A percentile compares a stretch with the other conserved stretches of the same genome.
Conservation (phyloP, 176 grass and related monocot genomes). For the Triticum timopheevii region DNA sequence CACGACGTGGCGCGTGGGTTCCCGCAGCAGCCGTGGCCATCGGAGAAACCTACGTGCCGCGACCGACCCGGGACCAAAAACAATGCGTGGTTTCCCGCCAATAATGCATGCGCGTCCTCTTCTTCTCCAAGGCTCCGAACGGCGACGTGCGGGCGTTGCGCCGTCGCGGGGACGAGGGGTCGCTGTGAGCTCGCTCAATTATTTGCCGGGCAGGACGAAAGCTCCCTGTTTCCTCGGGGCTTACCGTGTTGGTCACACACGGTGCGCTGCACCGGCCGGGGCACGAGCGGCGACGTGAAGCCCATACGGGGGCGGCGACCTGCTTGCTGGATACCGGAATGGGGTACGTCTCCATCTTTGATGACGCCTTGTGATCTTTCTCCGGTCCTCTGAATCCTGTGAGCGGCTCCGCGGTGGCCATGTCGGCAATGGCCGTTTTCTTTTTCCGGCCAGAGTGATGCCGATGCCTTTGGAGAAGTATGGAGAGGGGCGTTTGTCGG, state of each 20-base stretch:
- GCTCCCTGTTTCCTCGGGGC: background rate
- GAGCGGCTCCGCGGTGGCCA: background rate
- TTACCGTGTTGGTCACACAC: background rate
- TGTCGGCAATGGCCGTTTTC: background rate
- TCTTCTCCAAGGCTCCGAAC: background rate
- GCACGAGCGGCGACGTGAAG: background rate
- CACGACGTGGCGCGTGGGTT: background rate
- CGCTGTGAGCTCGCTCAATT: conserved; percentile 1
- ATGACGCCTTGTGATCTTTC: background rate
- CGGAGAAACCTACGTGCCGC: background rate
- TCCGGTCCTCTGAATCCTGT: background rate
- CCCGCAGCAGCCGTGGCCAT: background rate
- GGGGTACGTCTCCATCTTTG: background rate
- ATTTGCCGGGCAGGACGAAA: background rate
- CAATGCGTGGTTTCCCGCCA: background rate
- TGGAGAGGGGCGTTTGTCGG: background rate
- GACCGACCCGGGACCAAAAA: background rate
- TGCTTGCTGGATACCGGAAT: background rate
- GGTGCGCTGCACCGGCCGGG: background rate
- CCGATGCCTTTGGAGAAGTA: background rate
- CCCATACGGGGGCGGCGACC: background rate
- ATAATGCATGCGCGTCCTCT: conserved; percentile 21
- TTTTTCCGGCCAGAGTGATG: background rate
- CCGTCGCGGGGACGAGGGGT: background rate
- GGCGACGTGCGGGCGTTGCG: background rate